Evolutionary conservation across 2,329 filamentous ascomycete species (phyloP), one percentile per base, ranked within the genome.

Genomic region (Blastomyces percursus): DNA sequence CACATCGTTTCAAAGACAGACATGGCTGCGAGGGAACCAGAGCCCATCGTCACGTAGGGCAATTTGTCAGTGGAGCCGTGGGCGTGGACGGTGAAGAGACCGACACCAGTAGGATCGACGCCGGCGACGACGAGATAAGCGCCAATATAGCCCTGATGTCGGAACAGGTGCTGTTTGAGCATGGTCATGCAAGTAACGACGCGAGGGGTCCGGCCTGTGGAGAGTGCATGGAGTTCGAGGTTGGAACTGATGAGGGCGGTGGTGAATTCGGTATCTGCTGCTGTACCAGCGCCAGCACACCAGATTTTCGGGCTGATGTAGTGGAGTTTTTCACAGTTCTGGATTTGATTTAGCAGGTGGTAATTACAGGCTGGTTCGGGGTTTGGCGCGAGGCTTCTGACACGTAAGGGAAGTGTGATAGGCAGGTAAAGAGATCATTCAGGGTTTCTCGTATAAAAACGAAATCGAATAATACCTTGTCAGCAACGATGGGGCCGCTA

Each of bases 101-200:
- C 91, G 55, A 88, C 86, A 71, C 94, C 94, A 0, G 94, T 99
- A 42, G 95, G 93, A 75, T 99, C 94, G 73, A 95, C 92, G 68
- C 94, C 94, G 46, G 94, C 94, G 63, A 99, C 90, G 68, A 99
- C 94, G 63, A 99, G 87, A 78, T 99, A 99, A 67, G 94, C 94
- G 70, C 95, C 94, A 70, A 99, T 96, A 80, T 99, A 85, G 69
- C 94, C 94, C 77, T 99, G 94, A 82, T 99, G 90, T 71, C 90
- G 87, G 88, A 99, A 99, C 66, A 99, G 89, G 77, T 99, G 94
- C 80, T 99, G 94, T 83, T 99, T 99, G 68, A 99, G 87, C 82
- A 99, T 88, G 60, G 94, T 99, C 94, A 99, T 99, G 83, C 92
- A 96, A 66, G 94, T 99, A 69, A 96, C 92, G 70, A 99, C 95